Evolutionary conservation across 2,329 filamentous ascomycete genomes (phyloP).

Genomic region (Meredithiella fracta): DNA sequence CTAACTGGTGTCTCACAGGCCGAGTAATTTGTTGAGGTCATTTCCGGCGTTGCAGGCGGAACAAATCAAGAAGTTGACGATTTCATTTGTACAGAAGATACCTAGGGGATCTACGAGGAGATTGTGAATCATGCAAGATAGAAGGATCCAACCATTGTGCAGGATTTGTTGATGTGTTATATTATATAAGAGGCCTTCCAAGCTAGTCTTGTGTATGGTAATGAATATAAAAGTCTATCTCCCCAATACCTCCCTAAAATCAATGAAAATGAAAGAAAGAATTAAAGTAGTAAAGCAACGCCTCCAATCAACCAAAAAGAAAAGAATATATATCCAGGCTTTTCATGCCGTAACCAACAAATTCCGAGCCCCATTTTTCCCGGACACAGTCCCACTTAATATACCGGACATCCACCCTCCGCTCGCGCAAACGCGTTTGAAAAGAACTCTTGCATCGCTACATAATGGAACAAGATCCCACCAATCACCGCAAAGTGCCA

Average conservation of each 20-base stretch:
- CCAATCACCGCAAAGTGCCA: slow-evolving; percentile 93
- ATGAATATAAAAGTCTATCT: too few relatives aligned
- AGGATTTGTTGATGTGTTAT: too few relatives aligned
- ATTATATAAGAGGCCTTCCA: too few relatives aligned
- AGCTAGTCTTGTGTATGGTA: too few relatives aligned
- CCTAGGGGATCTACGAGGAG: slow-evolving; percentile 82
- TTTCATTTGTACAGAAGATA: slow-evolving; percentile 77
- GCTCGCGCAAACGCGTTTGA: slow-evolving; percentile 56
- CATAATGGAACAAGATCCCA: slow-evolving; percentile 94
- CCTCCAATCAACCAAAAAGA: neutral
- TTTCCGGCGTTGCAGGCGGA: slow-evolving; percentile 73
- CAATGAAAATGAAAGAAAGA: neutral
- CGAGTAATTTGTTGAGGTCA: slow-evolving; percentile 78
- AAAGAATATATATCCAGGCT: neutral
- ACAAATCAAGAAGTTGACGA: slow-evolving; percentile 67
- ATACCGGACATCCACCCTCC: slow-evolving; percentile 39
- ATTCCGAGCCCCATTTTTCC: neutral
- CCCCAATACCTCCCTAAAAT: neutral
- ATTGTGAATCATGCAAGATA: slow-evolving; percentile 75
- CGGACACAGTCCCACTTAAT: slow-evolving; percentile 20
- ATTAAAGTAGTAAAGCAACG: too few relatives aligned
- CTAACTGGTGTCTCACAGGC: slow-evolving; percentile 35
- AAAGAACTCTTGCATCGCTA: slow-evolving; percentile 92
- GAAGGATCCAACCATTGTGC: too few relatives aligned
- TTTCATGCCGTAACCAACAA: too few relatives aligned